phyloP scores from a whole-genome alignment of 75 land plant genomes.

The Cunninghamia lanceolata region DNA sequence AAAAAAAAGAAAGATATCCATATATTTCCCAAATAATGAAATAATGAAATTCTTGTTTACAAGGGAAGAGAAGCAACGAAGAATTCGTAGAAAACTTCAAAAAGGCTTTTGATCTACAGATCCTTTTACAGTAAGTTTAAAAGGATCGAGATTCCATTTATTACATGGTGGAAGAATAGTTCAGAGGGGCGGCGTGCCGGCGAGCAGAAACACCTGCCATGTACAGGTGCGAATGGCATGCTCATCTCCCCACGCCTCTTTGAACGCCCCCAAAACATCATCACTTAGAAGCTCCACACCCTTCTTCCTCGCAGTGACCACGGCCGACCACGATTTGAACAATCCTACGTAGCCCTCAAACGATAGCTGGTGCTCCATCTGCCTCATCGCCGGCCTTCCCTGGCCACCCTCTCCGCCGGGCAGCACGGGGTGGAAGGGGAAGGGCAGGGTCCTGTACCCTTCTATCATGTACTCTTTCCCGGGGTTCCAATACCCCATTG shows the following conservation, averaged over 20 bases:
- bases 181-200: not conserved
- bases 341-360: constrained; percentile 22
- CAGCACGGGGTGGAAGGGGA: constrained; percentile 40
- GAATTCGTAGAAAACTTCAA: too few relatives aligned
- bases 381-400: too few relatives aligned
- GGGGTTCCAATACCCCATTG: constrained; percentile 29
- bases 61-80: too few relatives aligned
- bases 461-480: constrained; percentile 1
- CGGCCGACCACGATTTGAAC: constrained; percentile 35
- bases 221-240: not conserved
- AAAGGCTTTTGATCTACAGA: too few relatives aligned
- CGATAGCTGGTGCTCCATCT: constrained; percentile 16
- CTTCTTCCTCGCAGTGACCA: constrained; percentile 23
- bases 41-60: too few relatives aligned
- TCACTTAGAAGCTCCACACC: constrained; percentile 48
- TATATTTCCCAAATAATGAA: too few relatives aligned
- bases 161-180: too few relatives aligned
- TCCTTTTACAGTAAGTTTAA: too few relatives aligned
- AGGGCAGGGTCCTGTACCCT: constrained; percentile 36
- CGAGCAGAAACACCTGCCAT: not conserved
- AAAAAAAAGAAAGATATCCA: too few relatives aligned
- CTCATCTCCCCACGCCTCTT: constrained; percentile 28
- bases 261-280: constrained; percentile 20
- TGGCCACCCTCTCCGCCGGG: constrained; percentile 13
- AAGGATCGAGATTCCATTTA: too few relatives aligned